phyloP scores from a whole-genome alignment of 371 early-diverging fungal genomes.

The Phascolomyces articulosus region DNA sequence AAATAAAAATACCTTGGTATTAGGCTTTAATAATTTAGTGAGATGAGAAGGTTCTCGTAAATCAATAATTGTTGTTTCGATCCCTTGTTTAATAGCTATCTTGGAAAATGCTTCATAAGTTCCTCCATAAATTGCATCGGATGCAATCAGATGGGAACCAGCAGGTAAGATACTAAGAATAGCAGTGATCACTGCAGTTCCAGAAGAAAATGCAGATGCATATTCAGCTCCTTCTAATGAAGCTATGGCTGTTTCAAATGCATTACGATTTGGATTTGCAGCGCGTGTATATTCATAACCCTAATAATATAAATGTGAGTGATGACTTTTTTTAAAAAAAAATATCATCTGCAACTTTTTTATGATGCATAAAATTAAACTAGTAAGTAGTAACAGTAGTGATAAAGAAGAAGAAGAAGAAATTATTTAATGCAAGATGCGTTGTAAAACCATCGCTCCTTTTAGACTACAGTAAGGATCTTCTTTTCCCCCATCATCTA shows the following conservation, averaged over 20 bases:
- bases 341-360: neutral
- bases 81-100: conserved; percentile 5
- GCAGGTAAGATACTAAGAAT: conserved; percentile 30
- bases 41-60: conserved; percentile 14
- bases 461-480: too few relatives aligned
- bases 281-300: conserved; percentile 89
- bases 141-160: conserved; percentile 20
- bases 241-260: conserved; percentile 84
- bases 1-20: conserved; percentile 11
- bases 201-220: conserved; percentile 47
- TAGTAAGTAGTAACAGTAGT: too few relatives aligned
- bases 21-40: conserved; percentile 19
- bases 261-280: conserved; percentile 83
- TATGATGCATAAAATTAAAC: too few relatives aligned
- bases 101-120: conserved; percentile 26
- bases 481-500: too few relatives aligned
- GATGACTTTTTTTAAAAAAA: neutral
- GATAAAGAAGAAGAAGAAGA: too few relatives aligned
- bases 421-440: too few relatives aligned
- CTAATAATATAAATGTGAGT: neutral
- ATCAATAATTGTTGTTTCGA: conserved; percentile 10
- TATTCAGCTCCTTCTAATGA: conserved; percentile 66
- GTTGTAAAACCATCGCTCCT: too few relatives aligned
- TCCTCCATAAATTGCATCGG: conserved; percentile 40
- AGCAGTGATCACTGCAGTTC: conserved; percentile 41